Evolutionary conservation across 352 stramenopile genomes (phyloP), one percentile per base, ranked within the genome.

Genomic region (Globisporangium irregulare): DNA sequence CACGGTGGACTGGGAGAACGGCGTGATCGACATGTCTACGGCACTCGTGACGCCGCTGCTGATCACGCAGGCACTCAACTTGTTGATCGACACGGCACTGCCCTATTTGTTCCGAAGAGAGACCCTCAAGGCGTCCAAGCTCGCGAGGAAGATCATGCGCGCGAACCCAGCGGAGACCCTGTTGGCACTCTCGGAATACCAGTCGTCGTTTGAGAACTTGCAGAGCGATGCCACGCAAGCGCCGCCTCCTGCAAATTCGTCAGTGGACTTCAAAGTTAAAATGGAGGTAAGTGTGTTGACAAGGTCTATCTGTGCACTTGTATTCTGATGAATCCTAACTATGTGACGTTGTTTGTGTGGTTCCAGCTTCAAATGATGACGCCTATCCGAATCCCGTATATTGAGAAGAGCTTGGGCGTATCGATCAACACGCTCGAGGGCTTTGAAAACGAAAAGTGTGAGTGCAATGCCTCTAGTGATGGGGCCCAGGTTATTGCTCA

Each of bases 11-110:
- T 96, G 89, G 89, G 82, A 90, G 66, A 91, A 85, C 56, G 86
- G 89, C 2, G 74, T 93, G 34, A 95, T 96, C 70, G 86, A 93
- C 60, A 94, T 96, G 85, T 93, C 86, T 8, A 95, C 89, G 1
- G 89, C 89, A 4, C 80, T 96, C 24, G 87, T 95, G 34, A 95
- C 89, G 5, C 89, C 89, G 5, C 70, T 96, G 3, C 60, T 95
- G 32, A 93, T 95, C 64, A 95, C 89, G 0, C 84, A 95, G 70
- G 87, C 87, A 15, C 70, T 96, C 48, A 96, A 96, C 60, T 62
- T 94, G 20, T 66, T 95, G 22, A 91, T 96, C 56, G 88, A 96
- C 63, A 95, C 86, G 0, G 82, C 86, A 0, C 34, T 95, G 24
- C 89, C 89, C 0, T 77, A 91, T 15, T 73, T 80, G 24, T 78